Base-by-base conservation (phyloP, 208 protist genomes). In the Leishmania gerbilli region DNA sequence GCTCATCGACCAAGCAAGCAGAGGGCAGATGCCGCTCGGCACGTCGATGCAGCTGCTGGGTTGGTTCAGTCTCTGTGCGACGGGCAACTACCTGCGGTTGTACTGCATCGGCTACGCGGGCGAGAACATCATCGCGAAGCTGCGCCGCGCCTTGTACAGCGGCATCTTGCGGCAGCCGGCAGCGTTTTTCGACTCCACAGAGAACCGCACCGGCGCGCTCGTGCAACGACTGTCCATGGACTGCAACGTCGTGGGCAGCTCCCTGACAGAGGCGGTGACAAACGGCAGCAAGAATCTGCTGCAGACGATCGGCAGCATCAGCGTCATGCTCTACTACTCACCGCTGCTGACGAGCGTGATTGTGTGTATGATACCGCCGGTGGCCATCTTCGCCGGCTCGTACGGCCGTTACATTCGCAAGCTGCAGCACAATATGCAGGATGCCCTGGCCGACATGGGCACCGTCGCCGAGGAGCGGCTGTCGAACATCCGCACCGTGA, bases 261-360 rank as follows among this genome's bases (percentile, higher is more conserved):
- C 91, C 4, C 84, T 98, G 13, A 97, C 95, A 27, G 92, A 97
- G 84, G 87, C 93, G 3, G 89, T 97, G 55, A 95, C 87, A 31
- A 83, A 84, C 47, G 93, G 93, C n/a, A 93, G 88, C 82, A 97
- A 98, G 85, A 97, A 97, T 85, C 2, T 93, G 0, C 71, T 95
- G 65, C 93, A 96, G 82, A 96, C 92, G 51, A 45, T 95, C 17
- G 95, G 95, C 56, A 94, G 92, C 79, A 80, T 96, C 49, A 85
- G 86, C 8, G 86, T 98, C 71, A 98, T 98, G 95, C 87, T 97
- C n/a, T 96, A 96, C 84, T 95, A 92, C 84, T 96, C 93, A 13
- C 95, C 95, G 45, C 82, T 89, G 34, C 87, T 98, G 67, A 96
- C 95, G 47, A 90, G 83, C 62, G 92, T 96, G 27, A 94, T 95